Percentiles rank a stretch among this genome's conserved stretches.
Conservation (phyloP, 1,284 basidiomycete genomes). For the Sanghuangporus sanghuang region DNA sequence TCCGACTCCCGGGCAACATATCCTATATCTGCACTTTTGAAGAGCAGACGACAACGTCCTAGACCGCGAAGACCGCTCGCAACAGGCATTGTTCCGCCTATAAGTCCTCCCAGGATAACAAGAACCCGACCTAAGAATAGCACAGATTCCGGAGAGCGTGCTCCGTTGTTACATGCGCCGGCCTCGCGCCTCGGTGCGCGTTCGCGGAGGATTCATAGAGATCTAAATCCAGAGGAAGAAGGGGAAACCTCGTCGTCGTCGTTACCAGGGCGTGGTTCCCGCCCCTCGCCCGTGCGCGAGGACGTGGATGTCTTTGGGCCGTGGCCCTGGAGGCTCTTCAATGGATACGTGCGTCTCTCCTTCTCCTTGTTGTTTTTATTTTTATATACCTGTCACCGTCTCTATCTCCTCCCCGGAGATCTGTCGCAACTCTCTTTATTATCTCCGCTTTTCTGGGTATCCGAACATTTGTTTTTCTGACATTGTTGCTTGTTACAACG, state of each 20-base stretch:
- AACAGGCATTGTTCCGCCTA: background rate
- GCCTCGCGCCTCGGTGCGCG: conserved; percentile 9
- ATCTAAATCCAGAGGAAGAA: conserved; percentile 21
- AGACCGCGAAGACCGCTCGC: background rate
- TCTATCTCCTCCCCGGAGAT: background rate
- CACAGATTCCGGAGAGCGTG: background rate
- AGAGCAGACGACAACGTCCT: background rate
- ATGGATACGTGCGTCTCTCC: conserved; percentile 52
- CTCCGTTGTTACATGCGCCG: conserved; percentile 8
- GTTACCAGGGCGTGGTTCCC: conserved; percentile 3
- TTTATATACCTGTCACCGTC: background rate
- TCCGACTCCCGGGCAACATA: conserved; percentile 36
- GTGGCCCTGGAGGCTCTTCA: conserved; percentile 63
- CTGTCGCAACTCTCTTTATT: background rate
- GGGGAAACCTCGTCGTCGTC: conserved; percentile 25
- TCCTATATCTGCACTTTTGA: conserved; percentile 1
- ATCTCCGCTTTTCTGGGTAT: background rate
- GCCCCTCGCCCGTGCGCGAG: conserved; percentile 32
- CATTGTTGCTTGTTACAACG: background rate
- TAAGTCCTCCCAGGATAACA: background rate
- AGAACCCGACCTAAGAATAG: background rate
- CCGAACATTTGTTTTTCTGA: background rate
- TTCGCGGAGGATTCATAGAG: background rate
- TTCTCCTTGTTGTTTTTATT: background rate
- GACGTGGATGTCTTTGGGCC: conserved; percentile 48